Evolutionary conservation across 2,329 filamentous ascomycete species (phyloP), one percentile per base, ranked within the genome.

Genomic region (Colletotrichum higginsianum): DNA sequence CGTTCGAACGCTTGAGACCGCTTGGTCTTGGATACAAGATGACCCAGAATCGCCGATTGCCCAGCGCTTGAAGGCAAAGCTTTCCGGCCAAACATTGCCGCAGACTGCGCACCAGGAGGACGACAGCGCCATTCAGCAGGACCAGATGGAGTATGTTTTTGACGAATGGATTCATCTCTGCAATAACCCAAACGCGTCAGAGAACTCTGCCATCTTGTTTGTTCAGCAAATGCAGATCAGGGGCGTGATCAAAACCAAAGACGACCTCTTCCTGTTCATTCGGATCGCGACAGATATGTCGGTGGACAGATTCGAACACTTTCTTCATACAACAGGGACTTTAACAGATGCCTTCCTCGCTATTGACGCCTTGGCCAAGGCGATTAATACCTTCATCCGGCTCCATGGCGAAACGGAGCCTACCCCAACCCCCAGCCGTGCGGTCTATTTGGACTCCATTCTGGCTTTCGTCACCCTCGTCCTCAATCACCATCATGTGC

Each of bases 71-170:
- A 93, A 95, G 79, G 84, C 86, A 80, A 94, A 84, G 83, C 88
- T 84, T 21, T 84, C 50, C 81, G 82, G 52, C 82, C 86, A 3
- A 81, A 89, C 92, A 67, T 87, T 90, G 61, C 80, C 84, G 49
- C 86, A 89, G 42, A 38, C 21, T 30, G 44, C 38, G 30, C 60
- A 50, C 12, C 53, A 40, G 18, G 67, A 65, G 42, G 16, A 26
- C 30, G 67, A 56, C 21, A 55, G 16, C 9, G 40, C 46, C 11
- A 18, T 66, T 4, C 91, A 91, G 75, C 90, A 91, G 73, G 94
- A 97, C 73, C 94, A 98, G 80, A 90, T 97, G 82, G 94, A 97
- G 76, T 98, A 99, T 79, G 88, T 98, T 23, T 98, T 99, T 78
- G 95, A 96, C 53, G 96, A 99, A 83, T 99, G 96, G 96, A 89